phyloP scores from a whole-genome alignment of 495 filamentous ascomycete genomes.

The Hypomontagnella monticulosa region DNA sequence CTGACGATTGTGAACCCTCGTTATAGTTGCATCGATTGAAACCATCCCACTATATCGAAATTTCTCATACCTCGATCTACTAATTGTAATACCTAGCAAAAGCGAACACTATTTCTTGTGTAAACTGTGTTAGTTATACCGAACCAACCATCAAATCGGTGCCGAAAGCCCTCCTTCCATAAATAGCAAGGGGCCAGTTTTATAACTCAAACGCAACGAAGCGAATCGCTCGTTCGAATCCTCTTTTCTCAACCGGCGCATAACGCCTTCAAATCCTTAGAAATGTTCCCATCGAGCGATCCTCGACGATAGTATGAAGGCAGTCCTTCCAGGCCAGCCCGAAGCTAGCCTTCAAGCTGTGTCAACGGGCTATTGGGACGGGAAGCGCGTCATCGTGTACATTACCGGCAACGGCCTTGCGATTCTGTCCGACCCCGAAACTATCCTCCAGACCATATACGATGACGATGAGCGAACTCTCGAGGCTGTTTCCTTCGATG shows the following conservation, averaged over 20 bases:
- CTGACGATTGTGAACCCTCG: constrained; percentile 10
- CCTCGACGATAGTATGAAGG: constrained; percentile 65
- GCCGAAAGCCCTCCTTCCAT: constrained; percentile 3
- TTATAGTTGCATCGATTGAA: constrained; percentile 12
- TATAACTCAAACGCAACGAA: constrained; percentile 1
- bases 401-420: constrained; percentile 88
- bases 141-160: constrained; percentile 3
- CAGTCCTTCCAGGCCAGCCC: constrained; percentile 90
- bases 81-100: constrained; percentile 9
- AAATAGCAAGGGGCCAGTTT: neutral
- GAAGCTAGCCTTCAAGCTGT: constrained; percentile 90
- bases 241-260: neutral
- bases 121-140: constrained; percentile 3
- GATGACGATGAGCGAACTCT: constrained; percentile 77
- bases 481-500: constrained; percentile 79
- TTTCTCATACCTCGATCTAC: neutral
- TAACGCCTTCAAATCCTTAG: constrained; percentile 25
- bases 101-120: constrained; percentile 2
- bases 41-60: neutral
- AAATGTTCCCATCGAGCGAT: constrained; percentile 39
- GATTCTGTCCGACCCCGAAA: constrained; percentile 77
- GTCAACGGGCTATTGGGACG: constrained; percentile 84
- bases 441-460: constrained; percentile 90
- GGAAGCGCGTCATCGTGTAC: constrained; percentile 86
- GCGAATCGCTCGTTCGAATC: constrained; percentile 1